Conservation (phyloP, 78 protist species). For the Monocercomonoides exilis region DNA sequence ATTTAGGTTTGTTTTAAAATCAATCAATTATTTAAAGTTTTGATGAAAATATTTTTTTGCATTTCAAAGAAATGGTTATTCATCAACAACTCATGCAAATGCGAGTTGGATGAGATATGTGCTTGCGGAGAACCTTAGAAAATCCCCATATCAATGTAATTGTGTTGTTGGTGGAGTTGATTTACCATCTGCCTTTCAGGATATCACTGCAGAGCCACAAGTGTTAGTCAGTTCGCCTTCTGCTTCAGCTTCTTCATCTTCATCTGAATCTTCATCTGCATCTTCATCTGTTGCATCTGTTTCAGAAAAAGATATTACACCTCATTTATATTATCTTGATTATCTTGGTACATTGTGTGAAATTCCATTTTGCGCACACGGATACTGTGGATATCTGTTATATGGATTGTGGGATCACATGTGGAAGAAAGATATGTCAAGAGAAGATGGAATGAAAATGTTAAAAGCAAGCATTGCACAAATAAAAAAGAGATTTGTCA, state of each 20-base stretch:
- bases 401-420: background rate
- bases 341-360: constrained; percentile 22
- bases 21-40: too few relatives aligned
- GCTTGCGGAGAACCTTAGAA: background rate
- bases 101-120: background rate
- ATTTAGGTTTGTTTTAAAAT: background rate
- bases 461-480: constrained; percentile 5
- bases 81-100: background rate
- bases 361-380: constrained; percentile 28
- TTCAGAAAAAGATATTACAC: too few relatives aligned
- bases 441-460: constrained; percentile 20
- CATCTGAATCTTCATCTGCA: too few relatives aligned
- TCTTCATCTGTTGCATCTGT: too few relatives aligned
- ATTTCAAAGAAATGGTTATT: background rate
- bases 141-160: background rate
- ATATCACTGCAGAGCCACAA: background rate
- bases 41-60: too few relatives aligned
- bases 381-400: constrained; percentile 16
- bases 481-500: background rate
- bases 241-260: too few relatives aligned
- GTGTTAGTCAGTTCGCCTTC: background rate
- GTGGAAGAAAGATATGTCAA: constrained; percentile 22
- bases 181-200: background rate
- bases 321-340: constrained; percentile 19
- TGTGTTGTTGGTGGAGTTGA: background rate